A percentile compares a stretch with the other conserved stretches of the same genome.
phyloP scores from a whole-genome alignment of 768 basidiomycete genomes.

The Trametes sanguinea region DNA sequence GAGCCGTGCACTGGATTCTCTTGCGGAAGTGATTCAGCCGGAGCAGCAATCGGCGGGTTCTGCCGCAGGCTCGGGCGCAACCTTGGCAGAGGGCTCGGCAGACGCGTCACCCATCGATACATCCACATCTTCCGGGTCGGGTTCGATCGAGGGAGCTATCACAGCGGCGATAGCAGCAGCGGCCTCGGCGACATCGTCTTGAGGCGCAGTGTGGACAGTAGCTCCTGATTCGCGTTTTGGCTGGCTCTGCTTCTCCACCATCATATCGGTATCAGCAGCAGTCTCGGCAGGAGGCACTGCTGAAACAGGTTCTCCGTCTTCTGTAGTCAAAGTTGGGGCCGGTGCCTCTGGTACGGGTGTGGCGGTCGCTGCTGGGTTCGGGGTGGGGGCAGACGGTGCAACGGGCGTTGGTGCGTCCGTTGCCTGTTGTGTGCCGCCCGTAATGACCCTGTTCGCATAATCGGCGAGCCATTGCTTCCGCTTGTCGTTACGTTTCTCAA shows the following conservation, averaged over 20 bases:
- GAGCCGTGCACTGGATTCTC: no score
- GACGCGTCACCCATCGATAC: constrained; percentile 9
- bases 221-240: background rate
- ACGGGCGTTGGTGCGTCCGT: background rate
- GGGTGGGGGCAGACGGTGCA: background rate
- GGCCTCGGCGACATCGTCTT: constrained; percentile 3
- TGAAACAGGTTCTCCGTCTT: background rate
- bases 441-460: constrained; percentile 13
- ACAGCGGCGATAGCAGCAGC: constrained; percentile 5
- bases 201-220: constrained; percentile 7
- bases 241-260: background rate
- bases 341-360: background rate
- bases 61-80: background rate
- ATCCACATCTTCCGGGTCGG: constrained; percentile 13
- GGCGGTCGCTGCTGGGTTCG: background rate
- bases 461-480: constrained; percentile 33
- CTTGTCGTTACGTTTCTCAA: constrained; percentile 18
- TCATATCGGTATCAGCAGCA: constrained; percentile 4
- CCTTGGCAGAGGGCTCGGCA: background rate
- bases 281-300: background rate
- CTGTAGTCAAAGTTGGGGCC: background rate
- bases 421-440: constrained; percentile 5
- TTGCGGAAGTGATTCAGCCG: background rate
- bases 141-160: background rate
- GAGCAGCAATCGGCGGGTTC: background rate